Conservation (phyloP, 345 rosid species). For the Brassica incana region DNA sequence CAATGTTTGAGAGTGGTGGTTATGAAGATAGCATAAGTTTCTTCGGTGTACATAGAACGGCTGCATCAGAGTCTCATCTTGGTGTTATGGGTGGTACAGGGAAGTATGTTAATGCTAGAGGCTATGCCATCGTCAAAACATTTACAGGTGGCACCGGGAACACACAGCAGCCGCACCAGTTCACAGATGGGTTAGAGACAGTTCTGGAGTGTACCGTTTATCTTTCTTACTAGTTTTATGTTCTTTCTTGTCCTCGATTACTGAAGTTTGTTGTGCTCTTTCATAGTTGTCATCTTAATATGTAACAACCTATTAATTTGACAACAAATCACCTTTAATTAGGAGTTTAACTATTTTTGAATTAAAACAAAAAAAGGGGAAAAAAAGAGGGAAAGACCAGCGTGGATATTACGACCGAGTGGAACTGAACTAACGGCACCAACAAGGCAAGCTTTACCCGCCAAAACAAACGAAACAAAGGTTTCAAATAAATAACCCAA, state of each 20-base stretch:
- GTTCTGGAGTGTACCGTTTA: conserved; percentile 58
- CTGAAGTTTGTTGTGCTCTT: conserved; percentile 2
- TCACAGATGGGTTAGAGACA: conserved; percentile 70
- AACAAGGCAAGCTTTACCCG: background rate
- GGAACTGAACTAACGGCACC: conserved; percentile 28
- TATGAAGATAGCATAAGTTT: conserved; percentile 69
- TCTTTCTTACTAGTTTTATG: conserved; percentile 43
- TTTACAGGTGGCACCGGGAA: conserved; percentile 41
- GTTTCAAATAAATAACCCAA: conserved; percentile 18
- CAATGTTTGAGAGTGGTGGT: conserved; percentile 71
- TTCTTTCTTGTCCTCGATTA: background rate
- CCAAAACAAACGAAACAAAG: conserved; percentile 9
- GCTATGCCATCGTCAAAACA: conserved; percentile 67
- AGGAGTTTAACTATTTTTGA: background rate
- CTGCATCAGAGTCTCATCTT: conserved; percentile 70
- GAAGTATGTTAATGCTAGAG: conserved; percentile 68
- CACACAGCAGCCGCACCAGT: conserved; percentile 53
- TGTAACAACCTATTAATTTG: conserved; percentile 7
- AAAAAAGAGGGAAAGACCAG: background rate
- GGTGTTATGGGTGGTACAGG: conserved; percentile 89
- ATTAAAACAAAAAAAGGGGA: background rate
- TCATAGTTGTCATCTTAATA: background rate
- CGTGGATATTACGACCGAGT: background rate
- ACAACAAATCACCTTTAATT: background rate
- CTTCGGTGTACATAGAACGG: conserved; percentile 68